These are phyloP conservation scores for Lipomyces yamadae DNA, from an alignment of 805 yeast genomes.

Conservation along the genomic window DNA sequence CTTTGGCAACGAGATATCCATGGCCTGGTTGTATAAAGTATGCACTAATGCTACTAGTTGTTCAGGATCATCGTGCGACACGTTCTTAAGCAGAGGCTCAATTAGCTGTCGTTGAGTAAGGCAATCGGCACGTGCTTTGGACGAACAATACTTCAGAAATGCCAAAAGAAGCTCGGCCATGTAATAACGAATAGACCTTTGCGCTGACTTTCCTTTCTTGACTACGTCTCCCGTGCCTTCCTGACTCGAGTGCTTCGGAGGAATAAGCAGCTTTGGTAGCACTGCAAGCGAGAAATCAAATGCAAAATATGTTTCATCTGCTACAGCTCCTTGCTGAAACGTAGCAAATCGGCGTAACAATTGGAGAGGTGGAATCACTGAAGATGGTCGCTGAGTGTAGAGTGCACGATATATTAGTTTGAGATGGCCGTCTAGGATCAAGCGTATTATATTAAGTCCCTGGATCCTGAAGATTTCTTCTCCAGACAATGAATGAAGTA, in stretches of 20 bases:
- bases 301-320: slow-evolving; percentile 62
- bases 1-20: slow-evolving; percentile 65
- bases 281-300: slow-evolving; percentile 71
- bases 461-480: background rate
- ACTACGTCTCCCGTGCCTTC: background rate
- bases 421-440: slow-evolving; percentile 59
- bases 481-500: slow-evolving; percentile 8
- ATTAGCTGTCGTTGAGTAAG: slow-evolving; percentile 61
- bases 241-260: background rate
- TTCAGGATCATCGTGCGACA: slow-evolving; percentile 59
- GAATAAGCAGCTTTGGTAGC: slow-evolving; percentile 61
- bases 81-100: slow-evolving; percentile 68
- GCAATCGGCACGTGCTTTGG: slow-evolving; percentile 67
- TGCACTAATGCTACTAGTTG: slow-evolving; percentile 56
- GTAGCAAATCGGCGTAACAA: slow-evolving; percentile 58
- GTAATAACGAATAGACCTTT: slow-evolving; percentile 58
- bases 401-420: slow-evolving; percentile 73
- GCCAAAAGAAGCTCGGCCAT: slow-evolving; percentile 67
- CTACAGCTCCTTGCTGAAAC: slow-evolving; percentile 55
- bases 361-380: slow-evolving; percentile 65
- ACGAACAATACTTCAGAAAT: slow-evolving; percentile 55
- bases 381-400: slow-evolving; percentile 58
- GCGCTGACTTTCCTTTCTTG: background rate
- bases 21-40: slow-evolving; percentile 51
- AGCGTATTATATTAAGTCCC: slow-evolving; percentile 49